Conservation (phyloP, 176 grass and related monocot genomes). For the Hordeum vulgare region MorexV3_pseudomolecules_assembly NC_058524.1:99681268-99681767, state of each 20-base stretch:
- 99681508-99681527: not conserved
- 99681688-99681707: not conserved
- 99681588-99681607: no score
- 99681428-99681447: slow-evolving; percentile 90
- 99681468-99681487: not conserved
- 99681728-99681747: slow-evolving; percentile 73
- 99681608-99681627: no score
- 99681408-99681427: slow-evolving; percentile 95
- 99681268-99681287: not conserved
- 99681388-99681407: slow-evolving; percentile 60
- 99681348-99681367: not conserved
- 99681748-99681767: slow-evolving; percentile 90
- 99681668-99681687: not conserved
- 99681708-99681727: not conserved
- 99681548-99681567: not conserved
- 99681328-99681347: not conserved
- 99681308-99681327: not conserved
- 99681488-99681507: not conserved
- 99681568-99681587: not conserved
- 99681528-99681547: not conserved
- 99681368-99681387: slow-evolving; percentile 79
- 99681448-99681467: slow-evolving; percentile 71
- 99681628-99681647: no score
- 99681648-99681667: no score
- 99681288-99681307: not conserved